phyloP scores from a whole-genome alignment of 2,329 filamentous ascomycete genomes.

The Colletotrichum neosansevieriae region DNA sequence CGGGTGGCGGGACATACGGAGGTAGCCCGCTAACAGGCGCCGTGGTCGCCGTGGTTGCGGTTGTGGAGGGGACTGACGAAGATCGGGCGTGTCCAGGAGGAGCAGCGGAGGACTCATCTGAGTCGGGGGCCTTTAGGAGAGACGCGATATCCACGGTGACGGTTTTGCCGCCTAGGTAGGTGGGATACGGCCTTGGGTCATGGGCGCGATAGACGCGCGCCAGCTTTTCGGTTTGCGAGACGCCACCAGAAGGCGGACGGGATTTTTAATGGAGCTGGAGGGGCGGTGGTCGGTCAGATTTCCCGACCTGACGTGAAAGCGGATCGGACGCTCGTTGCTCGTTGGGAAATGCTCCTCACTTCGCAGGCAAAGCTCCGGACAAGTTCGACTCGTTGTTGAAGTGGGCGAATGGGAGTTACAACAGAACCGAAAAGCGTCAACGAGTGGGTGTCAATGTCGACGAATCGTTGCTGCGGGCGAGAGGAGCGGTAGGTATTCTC shows the following conservation, averaged over 20 bases:
- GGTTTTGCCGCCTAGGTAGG: constrained; percentile 56
- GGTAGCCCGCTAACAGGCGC: constrained; percentile 38
- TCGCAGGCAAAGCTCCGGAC: constrained; percentile 10
- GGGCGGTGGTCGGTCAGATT: constrained; percentile 26
- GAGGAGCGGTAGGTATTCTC: constrained; percentile 10
- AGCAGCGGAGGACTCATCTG: constrained; percentile 74
- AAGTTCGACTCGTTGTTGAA: constrained; percentile 22
- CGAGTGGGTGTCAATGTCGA: constrained; percentile 7
- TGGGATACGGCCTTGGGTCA: constrained; percentile 46
- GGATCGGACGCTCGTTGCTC: constrained; percentile 25
- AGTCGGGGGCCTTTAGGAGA: constrained; percentile 82
- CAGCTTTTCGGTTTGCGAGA: constrained; percentile 38
- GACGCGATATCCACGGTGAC: constrained; percentile 95
- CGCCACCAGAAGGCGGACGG: constrained; percentile 27
- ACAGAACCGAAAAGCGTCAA: constrained; percentile 2
- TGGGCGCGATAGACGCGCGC: constrained; percentile 45
- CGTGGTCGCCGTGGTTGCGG: constrained; percentile 43
- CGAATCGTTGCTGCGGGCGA: neutral
- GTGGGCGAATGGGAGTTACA: neutral
- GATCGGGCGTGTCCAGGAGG: constrained; percentile 54
- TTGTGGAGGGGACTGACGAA: constrained; percentile 49
- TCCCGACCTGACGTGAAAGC: constrained; percentile 16
- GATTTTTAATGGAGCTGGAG: constrained; percentile 21
- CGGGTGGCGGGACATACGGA: constrained; percentile 43
- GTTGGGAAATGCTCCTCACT: constrained; percentile 9